Percentiles rank a stretch among this genome's conserved stretches.
phyloP scores from a whole-genome alignment of 2,329 filamentous ascomycete species.

The Lachnellula subtilissima region DNA sequence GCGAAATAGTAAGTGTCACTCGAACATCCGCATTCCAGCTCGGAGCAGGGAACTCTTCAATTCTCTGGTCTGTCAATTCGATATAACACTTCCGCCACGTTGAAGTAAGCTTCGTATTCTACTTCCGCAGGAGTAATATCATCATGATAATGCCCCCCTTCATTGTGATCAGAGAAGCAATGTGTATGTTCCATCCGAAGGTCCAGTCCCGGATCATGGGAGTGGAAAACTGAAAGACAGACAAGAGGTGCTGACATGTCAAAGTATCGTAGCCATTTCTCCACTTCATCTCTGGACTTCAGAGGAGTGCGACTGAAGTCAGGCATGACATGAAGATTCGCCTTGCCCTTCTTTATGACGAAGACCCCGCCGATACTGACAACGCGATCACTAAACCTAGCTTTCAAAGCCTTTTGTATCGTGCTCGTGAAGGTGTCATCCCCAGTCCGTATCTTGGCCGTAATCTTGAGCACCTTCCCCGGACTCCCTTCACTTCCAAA shows the following conservation, averaged over 20 bases:
- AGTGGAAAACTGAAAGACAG: constrained; percentile 40
- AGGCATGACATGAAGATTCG: constrained; percentile 41
- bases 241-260: constrained; percentile 35
- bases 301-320: constrained; percentile 33
- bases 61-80: constrained; percentile 31
- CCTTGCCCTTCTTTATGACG: constrained; percentile 34
- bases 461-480: constrained; percentile 36
- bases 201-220: constrained; percentile 35
- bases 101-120: constrained; percentile 45
- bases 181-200: constrained; percentile 46
- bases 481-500: constrained; percentile 34
- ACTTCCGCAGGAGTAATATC: constrained; percentile 34
- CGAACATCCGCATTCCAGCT: too few species aligned
- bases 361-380: constrained; percentile 41
- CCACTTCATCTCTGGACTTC: constrained; percentile 32
- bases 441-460: constrained; percentile 29
- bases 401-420: constrained; percentile 29
- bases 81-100: constrained; percentile 38
- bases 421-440: constrained; percentile 33
- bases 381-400: constrained; percentile 32
- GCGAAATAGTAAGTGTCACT: too few species aligned
- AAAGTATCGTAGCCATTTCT: constrained; percentile 38
- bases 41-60: not conserved
- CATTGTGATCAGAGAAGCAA: constrained; percentile 34
- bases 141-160: constrained; percentile 44